Evolutionary conservation across 176 grass and related monocot genomes (phyloP).

Genomic region (Aegilops longissima): DNA sequence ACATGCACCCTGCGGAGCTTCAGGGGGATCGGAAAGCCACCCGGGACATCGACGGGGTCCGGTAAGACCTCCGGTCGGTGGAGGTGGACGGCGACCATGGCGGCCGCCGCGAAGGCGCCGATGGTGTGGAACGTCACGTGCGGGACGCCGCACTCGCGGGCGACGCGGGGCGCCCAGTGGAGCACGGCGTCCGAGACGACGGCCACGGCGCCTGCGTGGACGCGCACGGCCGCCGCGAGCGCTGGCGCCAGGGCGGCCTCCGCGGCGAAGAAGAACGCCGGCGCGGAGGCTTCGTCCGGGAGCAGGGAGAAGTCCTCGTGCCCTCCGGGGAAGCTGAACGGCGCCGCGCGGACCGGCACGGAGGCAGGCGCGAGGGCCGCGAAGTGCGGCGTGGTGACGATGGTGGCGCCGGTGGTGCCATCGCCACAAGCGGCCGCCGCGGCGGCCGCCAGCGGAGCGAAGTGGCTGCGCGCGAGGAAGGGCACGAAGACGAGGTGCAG

Average conservation of each 20-base stretch:
- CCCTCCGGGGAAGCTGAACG: slow-evolving; percentile 14
- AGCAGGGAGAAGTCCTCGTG: slow-evolving; percentile 49
- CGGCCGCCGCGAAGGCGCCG: slow-evolving; percentile 37
- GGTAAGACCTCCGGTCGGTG: not conserved
- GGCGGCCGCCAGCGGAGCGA: slow-evolving; percentile 26
- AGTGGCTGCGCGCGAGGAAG: slow-evolving; percentile 54
- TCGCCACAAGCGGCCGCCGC: not conserved
- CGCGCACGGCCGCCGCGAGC: not conserved
- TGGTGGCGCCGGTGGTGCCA: not conserved
- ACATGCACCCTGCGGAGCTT: not conserved
- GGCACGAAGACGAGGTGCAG: slow-evolving; percentile 45
- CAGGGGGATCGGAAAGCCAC: not conserved
- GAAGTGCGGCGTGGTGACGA: slow-evolving; percentile 46
- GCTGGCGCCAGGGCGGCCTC: slow-evolving; percentile 26
- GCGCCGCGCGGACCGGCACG: slow-evolving; percentile 15
- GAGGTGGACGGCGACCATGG: slow-evolving; percentile 30
- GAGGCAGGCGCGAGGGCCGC: not conserved
- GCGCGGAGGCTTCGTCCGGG: not conserved
- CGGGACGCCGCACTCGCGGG: slow-evolving; percentile 30
- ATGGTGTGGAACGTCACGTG: slow-evolving; percentile 58
- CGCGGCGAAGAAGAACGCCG: slow-evolving; percentile 24
- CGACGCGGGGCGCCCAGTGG: slow-evolving; percentile 42
- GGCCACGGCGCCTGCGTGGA: not conserved
- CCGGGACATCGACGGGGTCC: not conserved
- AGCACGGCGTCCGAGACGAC: slow-evolving; percentile 44